Base-by-base conservation (phyloP, 768 basidiomycete genomes). In the Suillus luteus region DNA sequence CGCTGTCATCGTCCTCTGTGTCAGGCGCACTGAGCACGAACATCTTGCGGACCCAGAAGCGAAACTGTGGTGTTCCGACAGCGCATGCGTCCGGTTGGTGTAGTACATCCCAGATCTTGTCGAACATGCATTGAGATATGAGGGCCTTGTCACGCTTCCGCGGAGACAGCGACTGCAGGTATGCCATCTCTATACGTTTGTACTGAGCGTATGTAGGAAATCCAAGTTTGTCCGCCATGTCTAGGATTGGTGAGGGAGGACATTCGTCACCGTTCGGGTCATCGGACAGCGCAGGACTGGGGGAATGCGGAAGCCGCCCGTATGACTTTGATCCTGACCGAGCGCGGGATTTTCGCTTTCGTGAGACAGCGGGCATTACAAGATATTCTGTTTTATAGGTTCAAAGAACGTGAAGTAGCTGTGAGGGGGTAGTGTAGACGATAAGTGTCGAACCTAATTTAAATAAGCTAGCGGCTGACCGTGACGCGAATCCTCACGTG, bases 31-130 rank as follows among this genome's bases (percentile, higher is more conserved):
- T 80, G 8, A 88, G 69, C 51, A 75, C 78, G 72, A 93, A 93
- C 87, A 89, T 92, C 79, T 90, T 91, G 69, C 90, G 86, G 14
- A 86, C 91, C 91, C 91, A 93, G 75, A 87, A 91, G 48, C 90
- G 83, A 73, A 92, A 93, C 70, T 92, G 90, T 1, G 90, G 83
- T 2, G 84, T 87, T 49, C 74, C 75, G 60, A 80, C 64, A 64
- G 80, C 78, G 27, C 78, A 78, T 33, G 78, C 73, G 1, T 82
- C 79, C 7, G 86, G 85, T 61, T 83, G 76, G 43, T 83, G 80
- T 31, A 93, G 78, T 24, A 89, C 86, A 66, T 85, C 83, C 83
- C 88, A 88, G 74, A 92, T 87, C 52, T 85, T 78, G 77, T 89
- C 87, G 71, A 91, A 91, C 80, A 88, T 80, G 38, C 76, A 76